Evolutionary conservation across 306 rosid genomes (phyloP).

Genomic region (Rosa chinensis): DNA sequence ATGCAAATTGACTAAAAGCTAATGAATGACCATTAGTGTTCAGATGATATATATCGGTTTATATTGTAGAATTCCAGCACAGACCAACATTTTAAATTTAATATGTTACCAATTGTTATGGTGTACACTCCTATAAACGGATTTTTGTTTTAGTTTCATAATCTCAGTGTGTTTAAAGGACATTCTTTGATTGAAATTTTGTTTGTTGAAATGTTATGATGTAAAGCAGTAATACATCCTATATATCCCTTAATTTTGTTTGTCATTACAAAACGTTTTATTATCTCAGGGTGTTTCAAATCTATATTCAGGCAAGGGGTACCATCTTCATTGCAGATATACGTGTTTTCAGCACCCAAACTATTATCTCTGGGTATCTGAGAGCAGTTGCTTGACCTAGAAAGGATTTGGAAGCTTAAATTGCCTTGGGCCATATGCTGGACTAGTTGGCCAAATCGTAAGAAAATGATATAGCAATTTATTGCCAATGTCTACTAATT

Average conservation of each 20-base stretch:
- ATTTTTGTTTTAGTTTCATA: not conserved
- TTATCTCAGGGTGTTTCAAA: constrained; percentile 19
- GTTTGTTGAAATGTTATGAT: constrained; percentile 1
- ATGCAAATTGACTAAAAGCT: not conserved
- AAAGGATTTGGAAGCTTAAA: no score
- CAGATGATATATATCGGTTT: not conserved
- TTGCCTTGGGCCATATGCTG: no score
- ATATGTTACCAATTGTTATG: not conserved
- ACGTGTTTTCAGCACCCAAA: no score
- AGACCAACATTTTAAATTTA: not conserved
- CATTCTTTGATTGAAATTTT: not conserved
- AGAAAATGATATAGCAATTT: no score
- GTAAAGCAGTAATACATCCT: not conserved
- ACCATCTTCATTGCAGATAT: no score
- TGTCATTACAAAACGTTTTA: not conserved
- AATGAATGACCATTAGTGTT: not conserved
- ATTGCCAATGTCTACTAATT: no score
- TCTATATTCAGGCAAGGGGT: constrained; percentile 44
- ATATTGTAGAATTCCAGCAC: not conserved
- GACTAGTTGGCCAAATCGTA: no score
- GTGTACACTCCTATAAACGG: not conserved
- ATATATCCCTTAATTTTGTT: not conserved
- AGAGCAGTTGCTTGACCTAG: no score
- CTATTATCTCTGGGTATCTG: no score
- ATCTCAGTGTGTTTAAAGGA: not conserved